Base-by-base conservation (phyloP, 2,329 filamentous ascomycete species). In the Trichocomaceae sp. region DNA sequence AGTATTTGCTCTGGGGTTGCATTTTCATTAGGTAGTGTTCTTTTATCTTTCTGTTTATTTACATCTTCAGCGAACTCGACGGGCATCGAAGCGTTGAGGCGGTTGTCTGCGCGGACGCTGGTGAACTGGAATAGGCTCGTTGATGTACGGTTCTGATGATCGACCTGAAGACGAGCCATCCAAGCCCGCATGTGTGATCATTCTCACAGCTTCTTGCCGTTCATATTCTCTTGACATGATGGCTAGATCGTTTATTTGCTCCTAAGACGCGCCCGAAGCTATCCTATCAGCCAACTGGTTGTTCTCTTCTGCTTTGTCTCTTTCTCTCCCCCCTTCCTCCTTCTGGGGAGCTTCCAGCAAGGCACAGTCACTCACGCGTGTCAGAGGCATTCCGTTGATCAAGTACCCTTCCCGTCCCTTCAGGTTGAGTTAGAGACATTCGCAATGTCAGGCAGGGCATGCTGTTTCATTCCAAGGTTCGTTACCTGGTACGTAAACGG, bases 331-430 rank as follows among this genome's bases (percentile, higher is more conserved):
- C n/a, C n/a, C n/a, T 29, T 9, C 26, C 26, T 44, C 22, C n/a
- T 47, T 15, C 44, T 50, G 26, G 41, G 50, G 42, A 42, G 29
- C 50, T 26, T 12, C n/a, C 15, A 33, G 26, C 35, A 46, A n/a
- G 35, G 50, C 35, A 39, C 33, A 17, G 51, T 47, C 13, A 56
- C 63, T 54, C 62, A 77, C 75, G 66, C 74, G 70, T 58, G 75
- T 78, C 54, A 78, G 64, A 56, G 71, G 72, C 50, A 71, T 65
- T 31, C 75, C 75, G 39, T 70, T 67, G 55, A 78, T 74, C 31
- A 78, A 66, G 60, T 77, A 78, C 37, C 75, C 75, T 64, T 78
- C 75, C 56, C 75, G 72, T 45, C 74, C 74, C 74, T 77, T 62
- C 53, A 56, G 49, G 15, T 9, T 29, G 26, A 39, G 29, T 49